Conservation (phyloP, 306 rosid genomes). For the Glycyrrhiza uralensis region DNA sequence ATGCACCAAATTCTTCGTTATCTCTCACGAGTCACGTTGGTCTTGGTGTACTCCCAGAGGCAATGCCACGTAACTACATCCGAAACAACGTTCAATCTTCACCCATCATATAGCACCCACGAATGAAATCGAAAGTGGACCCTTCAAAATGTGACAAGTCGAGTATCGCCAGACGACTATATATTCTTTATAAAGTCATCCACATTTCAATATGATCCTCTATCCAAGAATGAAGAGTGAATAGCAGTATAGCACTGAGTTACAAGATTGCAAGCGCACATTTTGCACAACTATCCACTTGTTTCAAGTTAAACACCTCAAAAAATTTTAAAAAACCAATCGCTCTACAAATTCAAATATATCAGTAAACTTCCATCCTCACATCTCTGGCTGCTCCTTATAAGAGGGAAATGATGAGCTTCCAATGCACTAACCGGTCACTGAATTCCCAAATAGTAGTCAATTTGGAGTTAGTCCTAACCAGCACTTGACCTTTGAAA, state of each 20-base stretch:
- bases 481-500: slow-evolving; percentile 28
- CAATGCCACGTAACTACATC: background rate
- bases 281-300: slow-evolving; percentile 23
- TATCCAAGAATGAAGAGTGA: slow-evolving; percentile 19
- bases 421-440: slow-evolving; percentile 22
- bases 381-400: slow-evolving; percentile 8
- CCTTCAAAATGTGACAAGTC: background rate
- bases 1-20: background rate
- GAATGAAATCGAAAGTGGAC: background rate
- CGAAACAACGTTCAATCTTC: background rate
- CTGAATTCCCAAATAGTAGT: slow-evolving; percentile 17
- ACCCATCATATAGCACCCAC: background rate
- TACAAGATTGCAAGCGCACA: slow-evolving; percentile 20
- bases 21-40: background rate
- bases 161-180: background rate
- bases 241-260: background rate
- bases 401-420: slow-evolving; percentile 7
- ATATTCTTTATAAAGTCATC: background rate
- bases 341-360: slow-evolving; percentile 24
- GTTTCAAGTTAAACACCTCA: slow-evolving; percentile 29
- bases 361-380: background rate
- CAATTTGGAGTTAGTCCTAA: slow-evolving; percentile 38
- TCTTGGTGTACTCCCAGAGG: background rate
- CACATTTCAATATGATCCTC: slow-evolving; percentile 13
- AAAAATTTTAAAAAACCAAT: background rate